Evolutionary conservation across 306 rosid genomes (phyloP).

Genomic region (Cajanus cajan): DNA sequence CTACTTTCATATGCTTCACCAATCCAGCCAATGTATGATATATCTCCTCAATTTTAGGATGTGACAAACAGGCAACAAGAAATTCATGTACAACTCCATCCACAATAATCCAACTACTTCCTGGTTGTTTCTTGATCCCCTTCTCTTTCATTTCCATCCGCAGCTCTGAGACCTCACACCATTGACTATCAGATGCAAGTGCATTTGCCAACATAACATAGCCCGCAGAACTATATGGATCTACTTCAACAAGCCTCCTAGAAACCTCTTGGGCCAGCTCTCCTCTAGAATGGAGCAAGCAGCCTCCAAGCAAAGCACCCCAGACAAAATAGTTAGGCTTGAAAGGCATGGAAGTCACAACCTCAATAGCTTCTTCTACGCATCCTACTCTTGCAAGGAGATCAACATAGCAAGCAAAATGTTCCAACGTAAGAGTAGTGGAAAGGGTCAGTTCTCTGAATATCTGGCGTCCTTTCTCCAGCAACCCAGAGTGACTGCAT

Average conservation of each 20-base stretch:
- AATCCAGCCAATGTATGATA: slow-evolving; percentile 41
- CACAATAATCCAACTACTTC: slow-evolving; percentile 63
- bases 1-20: slow-evolving; percentile 48
- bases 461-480: slow-evolving; percentile 45
- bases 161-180: slow-evolving; percentile 50
- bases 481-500: slow-evolving; percentile 63
- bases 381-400: slow-evolving; percentile 59
- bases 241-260: slow-evolving; percentile 50
- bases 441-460: slow-evolving; percentile 42
- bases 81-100: slow-evolving; percentile 63
- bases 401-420: slow-evolving; percentile 65
- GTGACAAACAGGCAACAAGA: slow-evolving; percentile 43
- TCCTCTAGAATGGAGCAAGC: slow-evolving; percentile 58
- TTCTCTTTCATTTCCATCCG: slow-evolving; percentile 58
- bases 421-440: slow-evolving; percentile 47
- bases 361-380: slow-evolving; percentile 56
- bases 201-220: slow-evolving; percentile 67
- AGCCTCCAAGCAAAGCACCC: slow-evolving; percentile 66
- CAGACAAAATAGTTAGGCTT: slow-evolving; percentile 61
- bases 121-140: slow-evolving; percentile 57
- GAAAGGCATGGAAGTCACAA: slow-evolving; percentile 52
- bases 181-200: slow-evolving; percentile 49
- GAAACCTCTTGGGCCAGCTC: slow-evolving; percentile 58
- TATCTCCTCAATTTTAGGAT: slow-evolving; percentile 46
- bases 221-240: slow-evolving; percentile 51